Base-by-base conservation (phyloP, 768 basidiomycete genomes). In the Suillus cothurnatus region DNA sequence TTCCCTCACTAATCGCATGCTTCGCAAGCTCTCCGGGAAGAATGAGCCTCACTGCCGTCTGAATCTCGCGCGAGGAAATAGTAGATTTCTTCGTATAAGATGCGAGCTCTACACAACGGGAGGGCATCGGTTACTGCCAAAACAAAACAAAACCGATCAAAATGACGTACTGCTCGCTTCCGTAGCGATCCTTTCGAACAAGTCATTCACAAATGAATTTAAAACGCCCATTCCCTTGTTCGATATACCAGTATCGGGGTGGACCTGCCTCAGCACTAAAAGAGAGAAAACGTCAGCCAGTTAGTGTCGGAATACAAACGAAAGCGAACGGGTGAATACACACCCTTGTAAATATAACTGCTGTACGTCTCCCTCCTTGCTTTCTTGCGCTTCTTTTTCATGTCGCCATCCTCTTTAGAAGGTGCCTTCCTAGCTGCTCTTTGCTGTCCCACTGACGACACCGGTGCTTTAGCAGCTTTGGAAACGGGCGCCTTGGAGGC, bases 1-100 rank as follows among this genome's bases (percentile, higher is more conserved):
- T 90, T 66, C 89, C 89, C 77, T 90, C 89, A 39, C 87, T 89
- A 76, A 90, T 89, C 67, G 89, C 89, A 74, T 90, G 89, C 80
- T 90, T 90, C 64, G 87, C 86, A 34, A 90, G 81, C 75, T 89
- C 88, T 68, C 88, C 89, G 17, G 89, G 88, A 41, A 90, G 82
- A 78, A 90, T 89, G 64, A 89, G 80, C 66, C 89, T 82, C 58
- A 90, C 89, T 53, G 85, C 77, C 21, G 89, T 90, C 73, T 90
- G 89, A 76, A 90, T 87, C 78, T 90, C 88, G 60, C 89, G 84
- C 26, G 88, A 87, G 21, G 89, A 89, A 72, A 90, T 88, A 61
- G 89, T 90, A 34, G 88, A 88, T 79, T 88, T 88, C 81, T 89
- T 88, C 72, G 84, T 84, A 81, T 90, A 89, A 38, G 84, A 76